Conservation (phyloP, 2,329 filamentous ascomycete genomes). For the Juglanconis juglandina region DNA sequence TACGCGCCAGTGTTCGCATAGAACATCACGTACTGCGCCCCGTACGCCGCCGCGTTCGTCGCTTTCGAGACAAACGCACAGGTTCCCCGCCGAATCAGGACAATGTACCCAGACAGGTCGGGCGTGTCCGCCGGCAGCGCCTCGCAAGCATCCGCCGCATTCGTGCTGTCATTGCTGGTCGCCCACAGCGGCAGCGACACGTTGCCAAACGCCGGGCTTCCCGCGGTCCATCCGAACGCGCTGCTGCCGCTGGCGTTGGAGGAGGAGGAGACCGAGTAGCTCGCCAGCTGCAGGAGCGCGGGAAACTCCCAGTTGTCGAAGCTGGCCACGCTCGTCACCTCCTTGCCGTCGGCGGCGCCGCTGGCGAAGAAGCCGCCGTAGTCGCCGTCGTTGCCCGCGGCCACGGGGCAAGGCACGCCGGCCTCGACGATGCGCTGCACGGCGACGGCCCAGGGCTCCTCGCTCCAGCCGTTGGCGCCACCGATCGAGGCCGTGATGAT, state of each 20-base stretch:
- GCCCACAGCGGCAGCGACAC: conserved; percentile 1
- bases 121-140: background rate
- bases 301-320: background rate
- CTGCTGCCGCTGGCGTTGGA: background rate
- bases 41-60: background rate
- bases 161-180: background rate
- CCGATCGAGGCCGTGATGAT: conserved; percentile 10
- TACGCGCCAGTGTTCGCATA: conserved; percentile 1
- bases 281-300: background rate
- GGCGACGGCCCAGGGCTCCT: conserved; percentile 2
- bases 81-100: background rate
- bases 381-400: conserved; percentile 4
- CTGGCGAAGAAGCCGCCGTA: background rate
- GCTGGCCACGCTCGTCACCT: background rate
- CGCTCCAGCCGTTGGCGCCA: conserved; percentile 2
- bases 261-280: background rate
- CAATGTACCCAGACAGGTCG: conserved; percentile 1
- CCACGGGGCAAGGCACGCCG: conserved; percentile 2
- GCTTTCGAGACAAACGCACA: background rate
- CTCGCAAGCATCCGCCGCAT: background rate
- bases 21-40: conserved; percentile 1
- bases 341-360: background rate
- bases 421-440: conserved; percentile 1
- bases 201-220: conserved; percentile 1
- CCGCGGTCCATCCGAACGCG: background rate